Percentiles rank a stretch among this genome's conserved stretches.
phyloP scores from a whole-genome alignment of 2,329 filamentous ascomycete species.

The Sarocladiaceae sp. region DNA sequence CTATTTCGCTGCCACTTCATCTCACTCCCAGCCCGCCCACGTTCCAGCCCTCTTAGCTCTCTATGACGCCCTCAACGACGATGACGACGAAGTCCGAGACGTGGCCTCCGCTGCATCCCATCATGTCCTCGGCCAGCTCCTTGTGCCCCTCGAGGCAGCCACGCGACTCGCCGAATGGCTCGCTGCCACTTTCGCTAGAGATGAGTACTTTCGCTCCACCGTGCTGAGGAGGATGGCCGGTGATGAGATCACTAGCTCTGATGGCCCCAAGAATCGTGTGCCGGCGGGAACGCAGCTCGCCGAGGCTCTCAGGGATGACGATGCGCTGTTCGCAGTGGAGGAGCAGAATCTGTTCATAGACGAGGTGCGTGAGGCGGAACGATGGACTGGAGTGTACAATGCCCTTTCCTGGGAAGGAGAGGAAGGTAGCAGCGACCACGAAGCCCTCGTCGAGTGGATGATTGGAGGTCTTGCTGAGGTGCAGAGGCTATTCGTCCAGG shows the following conservation, averaged over 20 bases:
- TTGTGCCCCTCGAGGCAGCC: conserved; percentile 43
- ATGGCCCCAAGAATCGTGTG: neutral
- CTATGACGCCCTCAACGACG: conserved; percentile 76
- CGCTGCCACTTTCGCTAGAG: conserved; percentile 25
- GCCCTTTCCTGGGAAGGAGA: conserved; percentile 17
- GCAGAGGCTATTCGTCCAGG: conserved; percentile 11
- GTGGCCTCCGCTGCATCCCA: conserved; percentile 47
- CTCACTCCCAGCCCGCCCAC: conserved; percentile 26
- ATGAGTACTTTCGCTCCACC: conserved; percentile 30
- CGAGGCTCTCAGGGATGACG: conserved; percentile 47
- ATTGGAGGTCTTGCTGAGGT: conserved; percentile 20
- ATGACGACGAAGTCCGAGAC: conserved; percentile 82
- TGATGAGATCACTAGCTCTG: conserved; percentile 9
- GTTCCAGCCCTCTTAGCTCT: conserved; percentile 57
- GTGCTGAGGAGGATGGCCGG: conserved; percentile 36
- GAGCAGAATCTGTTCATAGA: conserved; percentile 95
- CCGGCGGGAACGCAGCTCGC: conserved; percentile 33
- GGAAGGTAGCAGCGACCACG: conserved; percentile 38
- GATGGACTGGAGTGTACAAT: conserved; percentile 52
- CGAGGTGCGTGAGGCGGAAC: conserved; percentile 62
- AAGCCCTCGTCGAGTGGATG: conserved; percentile 15
- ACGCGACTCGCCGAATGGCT: conserved; percentile 39
- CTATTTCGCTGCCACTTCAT: conserved; percentile 32
- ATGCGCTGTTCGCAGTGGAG: conserved; percentile 76
- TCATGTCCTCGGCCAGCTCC: conserved; percentile 36